Percentiles rank a stretch among this genome's conserved stretches.
Conservation (phyloP, 2,329 filamentous ascomycete genomes). For the Stagonosporopsis cucurbitacearum region DNA sequence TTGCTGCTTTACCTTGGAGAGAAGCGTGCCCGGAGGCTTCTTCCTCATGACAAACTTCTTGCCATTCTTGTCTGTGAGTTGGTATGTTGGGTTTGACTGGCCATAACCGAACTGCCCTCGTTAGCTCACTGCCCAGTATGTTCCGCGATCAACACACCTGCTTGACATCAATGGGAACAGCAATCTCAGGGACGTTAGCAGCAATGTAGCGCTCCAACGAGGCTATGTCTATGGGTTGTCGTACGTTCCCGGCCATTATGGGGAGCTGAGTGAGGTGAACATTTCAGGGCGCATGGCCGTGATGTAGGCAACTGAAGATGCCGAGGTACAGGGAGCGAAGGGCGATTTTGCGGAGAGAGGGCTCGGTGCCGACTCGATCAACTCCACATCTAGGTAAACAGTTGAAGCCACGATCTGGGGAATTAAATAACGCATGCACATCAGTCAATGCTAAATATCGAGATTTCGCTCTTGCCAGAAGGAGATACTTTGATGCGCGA, state of each 20-base stretch:
- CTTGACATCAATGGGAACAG: conserved; percentile 83
- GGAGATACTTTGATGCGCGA: neutral
- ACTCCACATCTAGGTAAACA: neutral
- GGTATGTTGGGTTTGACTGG: conserved; percentile 97
- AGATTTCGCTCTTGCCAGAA: neutral
- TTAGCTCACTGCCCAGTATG: conserved; percentile 7
- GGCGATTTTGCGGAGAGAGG: conserved; percentile 2
- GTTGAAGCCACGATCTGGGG: neutral
- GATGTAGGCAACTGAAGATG: conserved; percentile 14
- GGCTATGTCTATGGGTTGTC: conserved; percentile 86
- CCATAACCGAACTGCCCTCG: conserved; percentile 84
- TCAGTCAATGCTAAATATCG: neutral
- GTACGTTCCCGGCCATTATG: conserved; percentile 81
- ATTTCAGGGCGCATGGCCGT: conserved; percentile 18
- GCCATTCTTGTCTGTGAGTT: conserved; percentile 75
- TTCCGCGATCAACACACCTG: conserved; percentile 66
- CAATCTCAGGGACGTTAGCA: conserved; percentile 80
- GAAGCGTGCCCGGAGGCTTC: conserved; percentile 92
- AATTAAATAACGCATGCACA: neutral
- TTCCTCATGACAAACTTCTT: conserved; percentile 89
- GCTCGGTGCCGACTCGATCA: conserved; percentile 10
- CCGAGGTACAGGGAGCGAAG: conserved; percentile 12
- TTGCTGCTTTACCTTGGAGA: conserved; percentile 60
- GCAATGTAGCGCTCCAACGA: conserved; percentile 81
- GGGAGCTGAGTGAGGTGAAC: conserved; percentile 21